Base-by-base conservation (phyloP, 768 basidiomycete species). In the Suillus plorans region DNA sequence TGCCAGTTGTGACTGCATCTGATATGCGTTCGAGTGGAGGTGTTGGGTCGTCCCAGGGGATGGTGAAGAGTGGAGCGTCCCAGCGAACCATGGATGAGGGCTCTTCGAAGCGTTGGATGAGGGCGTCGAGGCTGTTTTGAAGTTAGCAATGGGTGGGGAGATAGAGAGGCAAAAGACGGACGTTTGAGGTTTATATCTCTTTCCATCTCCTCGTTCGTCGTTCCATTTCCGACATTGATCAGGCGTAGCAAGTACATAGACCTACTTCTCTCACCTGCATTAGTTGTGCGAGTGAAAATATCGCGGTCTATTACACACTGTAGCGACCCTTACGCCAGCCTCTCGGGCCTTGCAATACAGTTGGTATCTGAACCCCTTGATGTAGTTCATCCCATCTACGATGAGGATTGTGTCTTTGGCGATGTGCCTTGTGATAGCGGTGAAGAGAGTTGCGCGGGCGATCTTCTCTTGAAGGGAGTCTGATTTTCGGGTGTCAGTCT, bases 61-160 rank as follows among this genome's bases (percentile, higher is more conserved):
- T 79, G 2, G 92, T 95, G 74, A 97, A 92, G 49, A 99, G 83
- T 0, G 97, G 97, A 0, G 96, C 92, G 76, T 99, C 97, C 97
- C 97, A 99, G 60, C 97, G 87, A 20, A 93, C 95, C 91, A 96
- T 96, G 5, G 95, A 97, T 0, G 94, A 95, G 0, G 97, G 97
- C 71, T 99, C 97, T 78, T 99, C 97, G 70, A 89, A 99, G 60
- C 97, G 84, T 71, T 89, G 81, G 45, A 98, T 76, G 4, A 99
- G 85, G 74, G 94, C 95, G 56, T 70, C 62, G 63, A 64, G 42
- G 10, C 65, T 68, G n/a, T 57, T 22, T 44, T 9, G 1, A 44
- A 9, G 18, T 44, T 44, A 9, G 42, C 8, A 44, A 3, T 18
- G 42, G 18, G 18, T 20, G 18, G 18, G 8, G 5, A 41, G 13